A percentile compares a stretch with the other conserved stretches of the same genome.
phyloP scores from a whole-genome alignment of 257 asterid species.

The Solanum habrochaites region DNA sequence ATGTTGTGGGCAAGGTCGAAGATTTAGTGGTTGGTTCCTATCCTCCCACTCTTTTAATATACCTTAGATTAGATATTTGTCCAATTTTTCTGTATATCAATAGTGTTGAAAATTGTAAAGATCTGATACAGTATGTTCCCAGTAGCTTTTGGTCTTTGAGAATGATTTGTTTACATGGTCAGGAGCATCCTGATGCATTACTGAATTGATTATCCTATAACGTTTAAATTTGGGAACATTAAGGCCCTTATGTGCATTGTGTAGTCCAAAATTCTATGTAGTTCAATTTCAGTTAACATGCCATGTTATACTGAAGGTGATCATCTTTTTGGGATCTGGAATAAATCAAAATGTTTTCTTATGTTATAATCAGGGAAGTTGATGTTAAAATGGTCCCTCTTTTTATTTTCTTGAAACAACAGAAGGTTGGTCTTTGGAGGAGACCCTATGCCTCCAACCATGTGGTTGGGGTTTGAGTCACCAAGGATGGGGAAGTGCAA shows the following conservation, averaged over 20 bases:
- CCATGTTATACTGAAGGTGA: neutral
- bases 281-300: neutral
- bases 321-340: neutral
- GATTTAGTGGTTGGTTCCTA: conserved; percentile 83
- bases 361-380: neutral
- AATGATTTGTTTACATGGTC: neutral
- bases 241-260: neutral
- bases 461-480: neutral
- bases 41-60: neutral
- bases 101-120: neutral
- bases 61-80: neutral
- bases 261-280: neutral
- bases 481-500: neutral
- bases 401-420: neutral
- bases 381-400: neutral
- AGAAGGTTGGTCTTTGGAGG: neutral
- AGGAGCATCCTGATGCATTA: neutral
- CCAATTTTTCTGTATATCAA: neutral
- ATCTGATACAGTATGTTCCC: neutral
- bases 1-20: conserved; percentile 79
- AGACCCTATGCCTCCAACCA: neutral
- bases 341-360: neutral
- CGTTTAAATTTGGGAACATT: neutral
- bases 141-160: neutral
- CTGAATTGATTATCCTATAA: neutral